Percentiles rank a stretch among this genome's conserved stretches.
Evolutionary conservation across 805 yeast species (phyloP).

Genomic region (Candida oleophila): DNA sequence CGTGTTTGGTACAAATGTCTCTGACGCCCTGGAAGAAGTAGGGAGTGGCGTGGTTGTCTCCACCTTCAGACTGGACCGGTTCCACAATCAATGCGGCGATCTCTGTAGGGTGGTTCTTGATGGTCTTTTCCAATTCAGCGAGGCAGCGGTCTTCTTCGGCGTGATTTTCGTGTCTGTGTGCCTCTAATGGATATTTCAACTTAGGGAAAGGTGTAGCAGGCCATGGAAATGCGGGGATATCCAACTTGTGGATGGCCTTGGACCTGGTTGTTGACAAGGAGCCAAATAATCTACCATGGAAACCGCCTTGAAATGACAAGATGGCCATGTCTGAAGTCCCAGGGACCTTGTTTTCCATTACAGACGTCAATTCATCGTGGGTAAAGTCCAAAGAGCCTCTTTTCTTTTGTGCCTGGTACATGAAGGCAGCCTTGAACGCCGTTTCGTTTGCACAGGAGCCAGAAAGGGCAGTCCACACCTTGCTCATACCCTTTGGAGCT

Average conservation of each 20-base stretch:
- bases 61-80: constrained; percentile 74
- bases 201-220: constrained; percentile 50
- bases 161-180: constrained; percentile 37
- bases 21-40: constrained; percentile 63
- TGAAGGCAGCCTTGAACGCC: constrained; percentile 70
- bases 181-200: constrained; percentile 41
- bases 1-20: constrained; percentile 56
- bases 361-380: constrained; percentile 44
- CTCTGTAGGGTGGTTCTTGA: constrained; percentile 30
- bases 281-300: constrained; percentile 59
- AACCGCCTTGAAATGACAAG: constrained; percentile 52
- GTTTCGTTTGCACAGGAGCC: constrained; percentile 73
- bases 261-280: constrained; percentile 56
- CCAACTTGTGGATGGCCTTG: constrained; percentile 56
- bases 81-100: constrained; percentile 56
- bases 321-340: constrained; percentile 55
- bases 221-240: constrained; percentile 61
- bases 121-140: constrained; percentile 39
- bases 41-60: constrained; percentile 69
- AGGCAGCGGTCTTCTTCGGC: constrained; percentile 50
- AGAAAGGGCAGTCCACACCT: constrained; percentile 64
- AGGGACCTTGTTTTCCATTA: constrained; percentile 51
- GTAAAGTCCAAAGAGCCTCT: constrained; percentile 50
- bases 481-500: constrained; percentile 61
- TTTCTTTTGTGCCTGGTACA: constrained; percentile 56